These are phyloP conservation scores for Gloeopeniophorella convolvens DNA, from an alignment of 768 basidiomycete species.

Conservation along the genomic window DNA sequence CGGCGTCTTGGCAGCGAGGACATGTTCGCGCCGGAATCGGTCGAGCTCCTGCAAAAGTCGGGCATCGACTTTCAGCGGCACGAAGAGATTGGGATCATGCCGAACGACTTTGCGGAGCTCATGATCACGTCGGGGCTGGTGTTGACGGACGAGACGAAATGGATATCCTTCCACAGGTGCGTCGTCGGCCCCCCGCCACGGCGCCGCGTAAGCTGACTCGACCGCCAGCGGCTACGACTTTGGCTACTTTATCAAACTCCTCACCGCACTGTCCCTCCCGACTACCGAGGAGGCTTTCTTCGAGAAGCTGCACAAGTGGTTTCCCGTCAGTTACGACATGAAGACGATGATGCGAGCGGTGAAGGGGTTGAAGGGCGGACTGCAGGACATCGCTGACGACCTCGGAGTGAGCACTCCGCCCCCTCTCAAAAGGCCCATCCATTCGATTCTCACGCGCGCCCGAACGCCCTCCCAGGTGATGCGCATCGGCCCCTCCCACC, in stretches of 20 bases:
- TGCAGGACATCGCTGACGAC: conserved; percentile 95
- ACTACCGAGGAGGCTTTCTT: conserved; percentile 89
- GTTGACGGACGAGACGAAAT: conserved; percentile 78
- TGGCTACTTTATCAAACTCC: conserved; percentile 93
- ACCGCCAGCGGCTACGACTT: conserved; percentile 89
- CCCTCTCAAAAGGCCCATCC: background rate
- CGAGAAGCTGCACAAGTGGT: conserved; percentile 82
- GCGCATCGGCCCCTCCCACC: conserved; percentile 87
- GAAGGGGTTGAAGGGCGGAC: conserved; percentile 75
- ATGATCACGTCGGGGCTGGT: conserved; percentile 97
- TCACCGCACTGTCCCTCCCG: conserved; percentile 81
- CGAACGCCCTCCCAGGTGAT: conserved; percentile 49
- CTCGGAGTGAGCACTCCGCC: conserved; percentile 65
- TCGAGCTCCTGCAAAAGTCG: conserved; percentile 89
- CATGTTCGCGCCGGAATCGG: conserved; percentile 97
- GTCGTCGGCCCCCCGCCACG: too few relatives aligned
- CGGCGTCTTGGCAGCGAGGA: conserved; percentile 60
- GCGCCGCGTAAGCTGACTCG: too few relatives aligned
- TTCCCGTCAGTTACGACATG: conserved; percentile 95
- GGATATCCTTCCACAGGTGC: conserved; percentile 98
- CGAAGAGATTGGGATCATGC: conserved; percentile 85
- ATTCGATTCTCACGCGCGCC: conserved; percentile 2
- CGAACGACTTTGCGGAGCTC: conserved; percentile 93
- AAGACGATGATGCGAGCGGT: conserved; percentile 91
- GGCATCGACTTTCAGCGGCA: conserved; percentile 95